Evolutionary conservation across 164 flowering plant genomes (phyloP), one percentile per base, ranked within the genome.

Genomic region (Nymphaea thermarum): DNA sequence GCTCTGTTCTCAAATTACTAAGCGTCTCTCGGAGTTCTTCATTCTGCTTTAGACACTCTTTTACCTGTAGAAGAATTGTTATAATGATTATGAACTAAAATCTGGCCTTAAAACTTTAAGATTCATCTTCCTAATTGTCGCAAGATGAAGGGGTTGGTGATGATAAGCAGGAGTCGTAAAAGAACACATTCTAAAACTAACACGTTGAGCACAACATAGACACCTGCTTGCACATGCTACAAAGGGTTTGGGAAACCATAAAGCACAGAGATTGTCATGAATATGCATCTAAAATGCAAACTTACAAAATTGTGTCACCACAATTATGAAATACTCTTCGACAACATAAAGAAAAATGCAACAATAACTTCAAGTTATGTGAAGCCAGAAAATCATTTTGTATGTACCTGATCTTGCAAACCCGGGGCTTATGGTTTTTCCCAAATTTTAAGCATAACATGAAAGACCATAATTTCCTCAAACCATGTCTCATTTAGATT

Each of bases 21-120:
- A 89, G 76, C 70, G 78, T 57, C 53, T 68, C 73, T 43, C 95
- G 90, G 18, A 94, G 96, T 73, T 87, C 97, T 65, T 89, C 89
- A 77, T 91, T 89, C 81, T 88, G 90, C 77, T 83, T 82, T 7
- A 93, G 85, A 71, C 97, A 89, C 65, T 84, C 90, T 76, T 87
- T 89, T 75, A 91, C 88, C 98, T 93, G 78, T 63, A 72, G 64
- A 62, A 41, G n/a, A 17, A 8, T 16, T 8, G 16, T 10, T 8
- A 55, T 8, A 55, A 55, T 8, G 60, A 16, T 10, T 8, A 16
- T 16, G 16, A 55, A 55, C 16, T 8, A 55, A 55, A 55, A 8
- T 55, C 60, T 55, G 10, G 10, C 16, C 16, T 16, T 8, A 55
- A 55, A 8, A 16, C 60, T 8, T 55, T 55, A 16, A 55, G 60